phyloP scores from a whole-genome alignment of 2,329 filamentous ascomycete genomes.

The Orbilia brochopaga region DNA sequence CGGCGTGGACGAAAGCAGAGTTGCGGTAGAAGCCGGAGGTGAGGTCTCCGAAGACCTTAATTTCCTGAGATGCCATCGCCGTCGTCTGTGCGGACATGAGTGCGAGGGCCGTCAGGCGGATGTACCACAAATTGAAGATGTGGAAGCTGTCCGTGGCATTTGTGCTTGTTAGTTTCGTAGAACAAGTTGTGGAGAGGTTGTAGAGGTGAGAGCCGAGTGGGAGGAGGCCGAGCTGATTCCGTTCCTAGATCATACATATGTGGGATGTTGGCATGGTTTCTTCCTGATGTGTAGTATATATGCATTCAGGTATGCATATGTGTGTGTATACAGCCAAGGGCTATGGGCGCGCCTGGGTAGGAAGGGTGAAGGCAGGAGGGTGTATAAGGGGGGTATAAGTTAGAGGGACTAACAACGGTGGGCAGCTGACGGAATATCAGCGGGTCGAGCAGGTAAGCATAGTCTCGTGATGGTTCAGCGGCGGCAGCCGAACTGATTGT shows the following conservation, averaged over 20 bases:
- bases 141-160: slow-evolving; percentile 58
- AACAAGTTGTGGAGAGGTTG: slow-evolving; percentile 72
- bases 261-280: slow-evolving; percentile 65
- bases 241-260: slow-evolving; percentile 67
- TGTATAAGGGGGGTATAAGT: slow-evolving; percentile 54
- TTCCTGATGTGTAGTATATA: slow-evolving; percentile 11
- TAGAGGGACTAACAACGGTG: slow-evolving; percentile 34
- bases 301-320: not conserved
- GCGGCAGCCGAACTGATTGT: slow-evolving; percentile 27
- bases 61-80: slow-evolving; percentile 66
- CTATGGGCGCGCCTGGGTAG: slow-evolving; percentile 8
- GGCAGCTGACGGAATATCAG: slow-evolving; percentile 42
- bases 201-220: slow-evolving; percentile 78
- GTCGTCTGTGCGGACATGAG: slow-evolving; percentile 55
- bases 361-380: slow-evolving; percentile 60
- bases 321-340: not conserved
- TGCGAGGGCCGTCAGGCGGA: slow-evolving; percentile 68
- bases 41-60: slow-evolving; percentile 68
- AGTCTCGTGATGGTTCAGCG: slow-evolving; percentile 38
- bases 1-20: slow-evolving; percentile 67
- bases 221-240: slow-evolving; percentile 73
- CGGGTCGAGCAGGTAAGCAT: slow-evolving; percentile 43
- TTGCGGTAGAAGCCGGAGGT: slow-evolving; percentile 65
- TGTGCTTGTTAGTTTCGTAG: slow-evolving; percentile 57
- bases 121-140: slow-evolving; percentile 56